These are phyloP conservation scores for Draba incana DNA, from an alignment of 345 rosid species.

Conservation along the genomic window DNA sequence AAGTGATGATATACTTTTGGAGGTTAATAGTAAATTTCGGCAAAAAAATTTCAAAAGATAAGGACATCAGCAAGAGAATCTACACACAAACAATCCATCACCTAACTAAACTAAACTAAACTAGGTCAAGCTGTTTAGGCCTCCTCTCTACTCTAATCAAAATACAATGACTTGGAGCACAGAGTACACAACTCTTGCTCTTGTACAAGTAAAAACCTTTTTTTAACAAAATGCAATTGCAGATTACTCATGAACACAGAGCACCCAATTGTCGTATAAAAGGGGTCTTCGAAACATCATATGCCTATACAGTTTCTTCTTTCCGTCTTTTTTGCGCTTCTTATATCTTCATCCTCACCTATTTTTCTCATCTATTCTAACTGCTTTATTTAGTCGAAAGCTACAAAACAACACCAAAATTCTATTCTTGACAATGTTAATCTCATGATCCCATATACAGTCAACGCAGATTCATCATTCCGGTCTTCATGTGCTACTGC, in stretches of 20 bases:
- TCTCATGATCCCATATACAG: neutral
- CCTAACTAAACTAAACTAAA: neutral
- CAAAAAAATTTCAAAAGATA: too few relatives aligned
- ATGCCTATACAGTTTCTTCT: slow-evolving; percentile 6
- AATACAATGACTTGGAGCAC: neutral
- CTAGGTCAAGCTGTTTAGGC: too few relatives aligned
- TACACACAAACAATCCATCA: neutral
- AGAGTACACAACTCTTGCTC: too few relatives aligned
- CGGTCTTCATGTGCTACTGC: slow-evolving; percentile 3
- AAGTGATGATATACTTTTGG: too few relatives aligned
- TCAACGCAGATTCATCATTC: neutral
- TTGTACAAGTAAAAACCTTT: neutral
- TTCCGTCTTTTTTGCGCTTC: neutral
- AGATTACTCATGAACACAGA: neutral
- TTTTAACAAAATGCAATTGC: slow-evolving; percentile 15
- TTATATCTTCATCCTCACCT: slow-evolving; percentile 14
- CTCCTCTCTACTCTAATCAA: too few relatives aligned
- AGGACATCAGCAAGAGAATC: too few relatives aligned
- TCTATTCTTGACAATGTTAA: slow-evolving; percentile 12
- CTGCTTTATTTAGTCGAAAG: neutral
- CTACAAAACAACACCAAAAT: slow-evolving; percentile 15
- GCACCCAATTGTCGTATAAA: neutral
- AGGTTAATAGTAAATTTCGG: too few relatives aligned
- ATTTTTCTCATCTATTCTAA: neutral
- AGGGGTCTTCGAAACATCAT: neutral